Evolutionary conservation across 805 yeast species (phyloP), one percentile per base, ranked within the genome.

Genomic region (Peterozyma xylosa): DNA sequence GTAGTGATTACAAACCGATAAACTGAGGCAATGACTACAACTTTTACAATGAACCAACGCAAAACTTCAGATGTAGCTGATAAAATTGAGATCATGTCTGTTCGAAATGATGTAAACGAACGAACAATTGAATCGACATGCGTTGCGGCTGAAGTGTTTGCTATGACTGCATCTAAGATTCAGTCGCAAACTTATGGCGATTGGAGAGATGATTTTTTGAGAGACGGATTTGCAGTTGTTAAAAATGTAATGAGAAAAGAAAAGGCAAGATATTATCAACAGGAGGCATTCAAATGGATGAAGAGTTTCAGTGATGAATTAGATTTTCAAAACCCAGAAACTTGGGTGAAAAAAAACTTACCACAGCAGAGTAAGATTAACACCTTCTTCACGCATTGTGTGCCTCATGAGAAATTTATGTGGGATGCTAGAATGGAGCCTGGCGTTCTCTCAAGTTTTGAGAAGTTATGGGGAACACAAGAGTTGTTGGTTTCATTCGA

Each of bases 401-500:
- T 53, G 13, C 43, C 57, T 9, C 67, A 63, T 43, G 66, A 62
- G 44, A 56, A 58, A 45, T 53, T 61, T 42, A 50, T 62, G 50
- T 62, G 66, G 67, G 65, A 61, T 38, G 46, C 56, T 5, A 56
- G 63, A 51, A 47, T 42, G 45, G 66, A 63, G 38, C 51, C 47
- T 3, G 62, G 60, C 0, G 55, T 59, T 37, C 34, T 53, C 21
- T 55, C 53, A 13, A 48, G 51, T 9, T 62, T 62, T 48, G 53
- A 53, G 10, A 51, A 55, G 27, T 21, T 62, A 7, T 63, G 60
- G 59, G 64, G 63, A 2, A 59, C 64, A 5, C 62, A 62, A 38
- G 58, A 63, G 38, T 45, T 63, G 30, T 40, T 62, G 2, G 66
- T 58, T n/a, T 57, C 63, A 15, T 62, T 60, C 48, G 67, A 62